Percentiles rank a stretch among this genome's conserved stretches.
Conservation (phyloP, 305 asterid genomes). For the Fraxinus sp. region DNA sequence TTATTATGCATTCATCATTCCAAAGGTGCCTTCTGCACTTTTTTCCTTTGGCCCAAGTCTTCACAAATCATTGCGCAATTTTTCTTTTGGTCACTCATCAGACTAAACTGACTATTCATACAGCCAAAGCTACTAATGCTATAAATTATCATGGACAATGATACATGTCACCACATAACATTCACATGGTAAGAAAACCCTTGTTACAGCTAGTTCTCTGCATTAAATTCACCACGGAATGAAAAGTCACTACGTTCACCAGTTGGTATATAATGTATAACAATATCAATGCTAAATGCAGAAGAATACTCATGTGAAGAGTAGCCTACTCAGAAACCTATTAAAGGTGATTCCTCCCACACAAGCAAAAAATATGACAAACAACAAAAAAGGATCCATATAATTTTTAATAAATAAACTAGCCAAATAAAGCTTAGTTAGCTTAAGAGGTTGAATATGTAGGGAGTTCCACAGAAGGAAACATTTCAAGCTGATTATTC, state of each 20-base stretch:
- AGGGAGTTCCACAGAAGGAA: neutral
- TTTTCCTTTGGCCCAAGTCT: neutral
- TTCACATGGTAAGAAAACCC: neutral
- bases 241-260: neutral
- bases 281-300: neutral
- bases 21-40: neutral
- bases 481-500: conserved; percentile 3
- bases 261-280: neutral
- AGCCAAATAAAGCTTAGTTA: neutral
- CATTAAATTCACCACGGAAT: neutral
- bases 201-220: neutral
- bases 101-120: neutral
- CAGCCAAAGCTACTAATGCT: neutral
- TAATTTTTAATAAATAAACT: neutral
- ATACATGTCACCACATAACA: neutral
- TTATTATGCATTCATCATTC: neutral
- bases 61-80: neutral
- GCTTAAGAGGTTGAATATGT: neutral
- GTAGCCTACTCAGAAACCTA: neutral
- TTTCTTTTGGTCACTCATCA: neutral
- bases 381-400: neutral
- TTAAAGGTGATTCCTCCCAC: neutral
- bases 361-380: neutral
- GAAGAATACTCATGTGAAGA: neutral
- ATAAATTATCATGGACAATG: neutral